Percentiles rank a stretch among this genome's conserved stretches.
phyloP scores from a whole-genome alignment of 495 filamentous ascomycete genomes.

The Glutinoglossum americanum region DNA sequence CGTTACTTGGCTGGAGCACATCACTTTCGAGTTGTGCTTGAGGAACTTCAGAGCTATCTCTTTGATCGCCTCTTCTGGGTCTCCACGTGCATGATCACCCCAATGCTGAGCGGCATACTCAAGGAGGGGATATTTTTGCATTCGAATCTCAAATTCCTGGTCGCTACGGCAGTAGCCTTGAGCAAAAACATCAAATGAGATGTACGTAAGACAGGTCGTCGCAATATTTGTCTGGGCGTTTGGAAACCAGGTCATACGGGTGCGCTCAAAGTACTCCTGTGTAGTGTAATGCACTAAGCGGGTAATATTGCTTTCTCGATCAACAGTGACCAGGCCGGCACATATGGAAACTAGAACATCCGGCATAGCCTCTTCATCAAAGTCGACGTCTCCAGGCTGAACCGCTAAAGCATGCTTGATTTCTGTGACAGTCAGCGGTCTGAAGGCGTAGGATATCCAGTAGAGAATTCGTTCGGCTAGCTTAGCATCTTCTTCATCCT shows the following conservation, averaged over 20 bases:
- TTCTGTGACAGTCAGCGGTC: conserved; percentile 21
- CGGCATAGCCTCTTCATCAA: conserved; percentile 8
- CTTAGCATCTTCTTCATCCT: conserved; percentile 10
- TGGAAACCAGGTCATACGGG: conserved; percentile 16
- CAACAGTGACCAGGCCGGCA: conserved; percentile 23
- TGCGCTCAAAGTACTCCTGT: conserved; percentile 27
- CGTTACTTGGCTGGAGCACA: neutral
- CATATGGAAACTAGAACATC: conserved; percentile 24
- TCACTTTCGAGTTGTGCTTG: neutral
- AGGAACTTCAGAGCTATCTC: neutral
- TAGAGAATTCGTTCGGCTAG: conserved; percentile 19
- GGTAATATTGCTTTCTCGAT: conserved; percentile 18
- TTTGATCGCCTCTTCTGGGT: neutral
- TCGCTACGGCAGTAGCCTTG: neutral
- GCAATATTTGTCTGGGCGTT: conserved; percentile 17
- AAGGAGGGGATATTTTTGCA: conserved; percentile 11
- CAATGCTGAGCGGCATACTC: conserved; percentile 23
- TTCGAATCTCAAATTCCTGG: too few species aligned
- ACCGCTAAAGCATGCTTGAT: conserved; percentile 27
- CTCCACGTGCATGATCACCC: conserved; percentile 21
- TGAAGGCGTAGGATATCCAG: conserved; percentile 24
- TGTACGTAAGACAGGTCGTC: conserved; percentile 22
- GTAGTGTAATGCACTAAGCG: conserved; percentile 34
- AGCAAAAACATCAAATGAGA: conserved; percentile 19
- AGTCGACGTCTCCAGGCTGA: conserved; percentile 21